Evolutionary conservation across 768 basidiomycete species (phyloP).

Genomic region (Mycena polygramma): DNA sequence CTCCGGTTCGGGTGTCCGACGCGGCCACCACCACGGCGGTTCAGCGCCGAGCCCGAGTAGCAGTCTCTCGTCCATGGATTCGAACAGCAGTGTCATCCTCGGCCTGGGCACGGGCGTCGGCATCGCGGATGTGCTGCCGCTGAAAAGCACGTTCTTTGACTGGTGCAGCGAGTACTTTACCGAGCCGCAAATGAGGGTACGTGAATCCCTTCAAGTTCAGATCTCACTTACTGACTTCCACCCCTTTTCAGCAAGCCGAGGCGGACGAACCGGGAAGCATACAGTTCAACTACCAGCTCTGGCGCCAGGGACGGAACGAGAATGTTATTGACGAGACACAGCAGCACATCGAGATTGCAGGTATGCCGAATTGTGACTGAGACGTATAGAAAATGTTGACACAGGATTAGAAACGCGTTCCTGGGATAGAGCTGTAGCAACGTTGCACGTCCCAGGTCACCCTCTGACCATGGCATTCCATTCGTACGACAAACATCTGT

Average conservation of each 20-base stretch:
- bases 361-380: conserved; percentile 57
- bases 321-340: conserved; percentile 77
- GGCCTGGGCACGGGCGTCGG: conserved; percentile 86
- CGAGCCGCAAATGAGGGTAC: conserved; percentile 98
- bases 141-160: conserved; percentile 94
- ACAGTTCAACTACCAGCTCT: conserved; percentile 95
- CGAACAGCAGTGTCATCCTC: conserved; percentile 77
- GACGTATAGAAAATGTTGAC: conserved; percentile 9
- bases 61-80: conserved; percentile 85
- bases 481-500: conserved; percentile 90
- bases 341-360: conserved; percentile 78
- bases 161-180: conserved; percentile 98
- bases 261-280: conserved; percentile 95
- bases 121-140: conserved; percentile 86
- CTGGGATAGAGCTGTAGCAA: conserved; percentile 83
- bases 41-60: conserved; percentile 76
- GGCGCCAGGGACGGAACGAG: conserved; percentile 94
- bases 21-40: conserved; percentile 55
- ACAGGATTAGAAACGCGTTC: conserved; percentile 62
- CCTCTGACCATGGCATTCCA: conserved; percentile 90
- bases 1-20: conserved; percentile 54
- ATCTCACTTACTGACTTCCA: conserved; percentile 27
- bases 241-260: conserved; percentile 80
- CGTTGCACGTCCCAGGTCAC: conserved; percentile 68
- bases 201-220: conserved; percentile 39